Evolutionary conservation across 2,329 filamentous ascomycete species (phyloP).

Genomic region (Chalara sp.): DNA sequence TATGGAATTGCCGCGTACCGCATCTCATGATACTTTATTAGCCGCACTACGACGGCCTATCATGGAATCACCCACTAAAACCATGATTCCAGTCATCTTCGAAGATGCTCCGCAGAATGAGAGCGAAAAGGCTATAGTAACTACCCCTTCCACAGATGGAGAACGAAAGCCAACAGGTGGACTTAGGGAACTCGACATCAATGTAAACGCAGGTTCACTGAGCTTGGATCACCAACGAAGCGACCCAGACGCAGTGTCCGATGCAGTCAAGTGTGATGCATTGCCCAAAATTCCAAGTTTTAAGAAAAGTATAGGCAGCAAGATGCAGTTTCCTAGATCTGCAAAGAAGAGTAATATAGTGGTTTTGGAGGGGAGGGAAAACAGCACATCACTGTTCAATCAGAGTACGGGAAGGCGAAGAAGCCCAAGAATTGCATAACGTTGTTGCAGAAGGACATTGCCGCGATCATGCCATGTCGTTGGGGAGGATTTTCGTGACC

Average conservation of each 20-base stretch:
- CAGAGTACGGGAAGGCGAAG: conserved; percentile 25
- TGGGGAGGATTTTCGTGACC: no score
- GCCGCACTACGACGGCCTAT: conserved; percentile 36
- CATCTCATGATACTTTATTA: conserved; percentile 49
- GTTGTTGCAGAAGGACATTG: no score
- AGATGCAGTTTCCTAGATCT: conserved; percentile 34
- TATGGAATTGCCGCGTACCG: conserved; percentile 69
- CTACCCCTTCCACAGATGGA: conserved; percentile 2
- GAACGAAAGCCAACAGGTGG: conserved; percentile 25
- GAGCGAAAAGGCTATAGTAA: background rate
- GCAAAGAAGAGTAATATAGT: conserved; percentile 31
- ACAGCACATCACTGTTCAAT: conserved; percentile 18
- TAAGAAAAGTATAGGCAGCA: conserved; percentile 29
- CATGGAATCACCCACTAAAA: conserved; percentile 23
- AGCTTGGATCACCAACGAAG: conserved; percentile 10
- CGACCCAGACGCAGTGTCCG: background rate
- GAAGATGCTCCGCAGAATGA: conserved; percentile 15
- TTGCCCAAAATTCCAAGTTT: conserved; percentile 14
- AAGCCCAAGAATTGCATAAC: conserved; percentile 17
- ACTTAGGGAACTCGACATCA: conserved; percentile 43
- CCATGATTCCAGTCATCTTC: conserved; percentile 25
- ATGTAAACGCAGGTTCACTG: conserved; percentile 34
- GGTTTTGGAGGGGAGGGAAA: conserved; percentile 38
- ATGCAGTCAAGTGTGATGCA: background rate
- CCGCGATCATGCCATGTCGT: no score